These are phyloP conservation scores for Fusarium clavum DNA, from an alignment of 2,329 filamentous ascomycete species.

Conservation along the genomic window DNA sequence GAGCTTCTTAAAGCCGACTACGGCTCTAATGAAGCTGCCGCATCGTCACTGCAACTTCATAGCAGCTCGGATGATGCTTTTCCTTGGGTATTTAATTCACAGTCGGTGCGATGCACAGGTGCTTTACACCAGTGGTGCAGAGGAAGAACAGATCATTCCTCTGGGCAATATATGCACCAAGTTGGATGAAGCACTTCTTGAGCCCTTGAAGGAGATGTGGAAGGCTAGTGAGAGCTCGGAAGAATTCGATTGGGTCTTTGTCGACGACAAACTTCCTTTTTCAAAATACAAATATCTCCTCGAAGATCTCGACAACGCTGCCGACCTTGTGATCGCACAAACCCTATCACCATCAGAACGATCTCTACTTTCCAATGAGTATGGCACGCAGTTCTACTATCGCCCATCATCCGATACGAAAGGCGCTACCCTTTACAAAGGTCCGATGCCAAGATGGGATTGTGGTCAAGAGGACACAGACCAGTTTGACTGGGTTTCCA, in stretches of 20 bases:
- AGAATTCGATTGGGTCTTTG: neutral
- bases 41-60: neutral
- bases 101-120: too few relatives aligned
- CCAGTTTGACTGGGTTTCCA: neutral
- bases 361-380: fast-evolving
- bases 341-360: neutral
- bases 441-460: neutral
- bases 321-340: neutral
- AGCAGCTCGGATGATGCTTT: neutral
- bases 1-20: neutral
- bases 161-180: neutral
- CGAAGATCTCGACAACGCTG: fast-evolving
- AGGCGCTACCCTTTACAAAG: neutral
- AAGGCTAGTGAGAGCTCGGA: neutral
- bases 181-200: neutral
- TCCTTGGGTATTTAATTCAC: neutral
- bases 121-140: fast-evolving
- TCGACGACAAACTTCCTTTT: neutral
- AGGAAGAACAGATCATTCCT: fast-evolving
- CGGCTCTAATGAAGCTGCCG: neutral
- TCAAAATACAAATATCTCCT: neutral
- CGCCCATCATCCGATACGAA: neutral
- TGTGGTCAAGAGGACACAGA: neutral
- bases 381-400: neutral
- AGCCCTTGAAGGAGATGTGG: neutral